Evolutionary conservation across 305 asterid genomes (phyloP).

Genomic region (Fraxinus floribunda): DNA sequence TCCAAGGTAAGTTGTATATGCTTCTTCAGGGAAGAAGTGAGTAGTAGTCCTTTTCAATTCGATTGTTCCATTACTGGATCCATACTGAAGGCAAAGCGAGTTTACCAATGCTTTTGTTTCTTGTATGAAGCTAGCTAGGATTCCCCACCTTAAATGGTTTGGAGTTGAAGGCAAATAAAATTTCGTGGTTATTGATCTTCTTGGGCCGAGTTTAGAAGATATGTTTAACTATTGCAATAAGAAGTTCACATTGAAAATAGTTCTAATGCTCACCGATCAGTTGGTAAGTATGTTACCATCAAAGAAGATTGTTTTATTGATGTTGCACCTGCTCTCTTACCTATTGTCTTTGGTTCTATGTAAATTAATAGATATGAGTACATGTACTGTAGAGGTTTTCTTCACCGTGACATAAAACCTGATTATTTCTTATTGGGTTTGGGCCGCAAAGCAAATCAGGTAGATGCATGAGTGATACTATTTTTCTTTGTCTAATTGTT

Average conservation of each 20-base stretch:
- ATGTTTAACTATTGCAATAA: too few relatives aligned
- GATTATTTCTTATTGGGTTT: constrained; percentile 55
- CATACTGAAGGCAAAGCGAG: constrained; percentile 10
- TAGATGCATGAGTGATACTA: constrained; percentile 16
- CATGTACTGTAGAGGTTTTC: too few relatives aligned
- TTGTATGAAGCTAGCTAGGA: constrained; percentile 60
- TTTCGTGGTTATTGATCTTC: constrained; percentile 91
- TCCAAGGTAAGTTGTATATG: too few relatives aligned
- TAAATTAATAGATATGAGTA: too few relatives aligned
- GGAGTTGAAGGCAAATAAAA: constrained; percentile 92
- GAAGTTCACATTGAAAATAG: too few relatives aligned
- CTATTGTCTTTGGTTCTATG: too few relatives aligned
- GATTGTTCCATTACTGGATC: not conserved
- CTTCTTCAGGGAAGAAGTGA: constrained; percentile 29
- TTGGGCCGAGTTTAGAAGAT: constrained; percentile 84
- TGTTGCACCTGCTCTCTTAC: too few relatives aligned
- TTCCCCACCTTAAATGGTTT: constrained; percentile 94
- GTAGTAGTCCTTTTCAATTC: constrained; percentile 29
- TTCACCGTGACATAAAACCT: too few relatives aligned
- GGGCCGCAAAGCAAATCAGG: constrained; percentile 98
- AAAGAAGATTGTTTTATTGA: too few relatives aligned
- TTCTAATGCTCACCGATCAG: too few relatives aligned
- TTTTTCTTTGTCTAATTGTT: not conserved
- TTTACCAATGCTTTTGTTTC: constrained; percentile 22
- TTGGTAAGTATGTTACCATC: too few relatives aligned